Base-by-base conservation (phyloP, 2,329 filamentous ascomycete genomes). In the Fusarium piperis region DNA sequence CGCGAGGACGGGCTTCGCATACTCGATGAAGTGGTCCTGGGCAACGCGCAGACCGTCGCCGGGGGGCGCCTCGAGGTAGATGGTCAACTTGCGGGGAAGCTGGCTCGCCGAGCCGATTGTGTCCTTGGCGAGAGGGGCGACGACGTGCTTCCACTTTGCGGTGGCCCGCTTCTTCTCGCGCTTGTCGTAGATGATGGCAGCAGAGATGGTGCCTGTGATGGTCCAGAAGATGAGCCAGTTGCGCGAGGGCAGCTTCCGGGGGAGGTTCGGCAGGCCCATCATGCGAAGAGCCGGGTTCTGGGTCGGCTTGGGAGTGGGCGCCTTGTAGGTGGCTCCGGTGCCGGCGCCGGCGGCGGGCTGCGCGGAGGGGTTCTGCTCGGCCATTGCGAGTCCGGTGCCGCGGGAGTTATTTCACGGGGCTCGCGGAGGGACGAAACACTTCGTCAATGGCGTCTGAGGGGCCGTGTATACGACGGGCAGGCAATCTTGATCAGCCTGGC, bases 181-280 rank as follows among this genome's bases (percentile, higher is more conserved):
- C 78, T 94, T 94, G 83, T 99, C 96, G 85, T 99, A 98, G 79
- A 96, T 88, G 62, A 98, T 87, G 59, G 94, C 93, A 16, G 89
- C 90, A 7, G 93, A 90, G 79, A 97, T 92, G 52, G 93, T 89
- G 59, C 91, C 91, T 12, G 92, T 92, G 62, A 98, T 81, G 52
- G 92, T 87, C 82, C 95, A 90, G 84, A 99, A 99, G 78, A 99
- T 98, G 83, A 96, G 90, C 96, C 96, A 99, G 81, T 98, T 98
- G 68, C 96, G 93, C 18, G 95, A 98, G 9, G 96, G 96, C 18
- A 99, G 90, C 81, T 91, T 94, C 75, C 91, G 88, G 66, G 93
- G 92, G 68, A 98, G 89, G 74, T 92, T 93, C 57, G 95, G 95
- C 65, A 99, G 85, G 64, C 95, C 95, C 84, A 96, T 90, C 88